Conservation (phyloP, 2,329 filamentous ascomycete species). For the Blastomyces silverae region DNA sequence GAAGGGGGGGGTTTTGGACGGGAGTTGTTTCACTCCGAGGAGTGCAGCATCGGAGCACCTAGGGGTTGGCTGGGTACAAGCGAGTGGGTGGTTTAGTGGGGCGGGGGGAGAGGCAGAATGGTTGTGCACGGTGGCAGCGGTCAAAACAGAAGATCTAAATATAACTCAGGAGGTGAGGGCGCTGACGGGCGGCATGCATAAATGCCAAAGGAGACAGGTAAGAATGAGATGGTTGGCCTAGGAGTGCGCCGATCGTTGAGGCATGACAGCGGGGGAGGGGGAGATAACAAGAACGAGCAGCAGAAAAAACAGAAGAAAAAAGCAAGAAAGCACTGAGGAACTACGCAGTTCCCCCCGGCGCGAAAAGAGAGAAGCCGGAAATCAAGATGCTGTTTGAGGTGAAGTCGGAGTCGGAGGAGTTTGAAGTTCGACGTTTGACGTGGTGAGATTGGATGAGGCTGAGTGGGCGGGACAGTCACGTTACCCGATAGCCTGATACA, state of each 20-base stretch:
- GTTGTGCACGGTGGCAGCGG: slow-evolving; percentile 3
- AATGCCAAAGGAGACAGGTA: not conserved
- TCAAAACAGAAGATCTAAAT: slow-evolving; percentile 13
- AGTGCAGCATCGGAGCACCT: not conserved
- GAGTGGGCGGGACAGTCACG: slow-evolving; percentile 3
- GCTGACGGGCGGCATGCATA: slow-evolving; percentile 6
- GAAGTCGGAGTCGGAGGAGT: not conserved
- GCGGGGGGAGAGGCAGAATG: not conserved
- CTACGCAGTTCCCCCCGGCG: not conserved
- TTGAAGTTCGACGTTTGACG: not conserved
- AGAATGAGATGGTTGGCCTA: not conserved
- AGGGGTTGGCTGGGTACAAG: slow-evolving; percentile 4
- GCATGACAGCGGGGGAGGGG: not conserved
- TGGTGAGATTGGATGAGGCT: slow-evolving; percentile 4
- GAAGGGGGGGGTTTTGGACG: too few relatives aligned
- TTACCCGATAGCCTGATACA: too few relatives aligned
- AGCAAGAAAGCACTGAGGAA: not conserved
- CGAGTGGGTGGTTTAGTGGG: slow-evolving; percentile 1
- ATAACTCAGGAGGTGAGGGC: slow-evolving; percentile 9
- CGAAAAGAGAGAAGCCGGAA: not conserved
- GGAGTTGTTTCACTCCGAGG: not conserved
- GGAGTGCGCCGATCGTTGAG: slow-evolving; percentile 1
- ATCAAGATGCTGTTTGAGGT: not conserved
- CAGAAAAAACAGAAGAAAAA: not conserved
- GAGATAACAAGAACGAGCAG: not conserved